Base-by-base conservation (phyloP, 2,329 filamentous ascomycete genomes). In the Pseudocercospora crystallina region DNA sequence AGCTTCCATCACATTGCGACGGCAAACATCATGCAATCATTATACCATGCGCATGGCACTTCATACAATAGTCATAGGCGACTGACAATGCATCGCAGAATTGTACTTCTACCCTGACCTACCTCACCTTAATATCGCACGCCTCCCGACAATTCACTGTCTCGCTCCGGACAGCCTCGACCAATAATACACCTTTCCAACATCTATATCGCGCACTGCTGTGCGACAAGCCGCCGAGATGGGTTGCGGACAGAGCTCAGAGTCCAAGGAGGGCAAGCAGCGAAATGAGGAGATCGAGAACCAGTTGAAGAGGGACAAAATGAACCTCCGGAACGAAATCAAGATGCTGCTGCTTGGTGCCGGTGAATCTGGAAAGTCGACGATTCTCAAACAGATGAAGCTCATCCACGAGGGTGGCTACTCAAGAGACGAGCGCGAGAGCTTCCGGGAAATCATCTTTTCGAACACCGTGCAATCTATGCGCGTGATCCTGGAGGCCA, bases 221-320 rank as follows among this genome's bases (percentile, higher is more conserved):
- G 51, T 52, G 51, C 49, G 36, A 26, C 42, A 38, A 45, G 48
- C 73, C 75, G 78, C 72, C 86, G 90, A 80, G 68, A 99, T 99
- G 94, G 94, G 94, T 85, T 99, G 94, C 76, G 92, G 92, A 77
- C 95, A 96, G 90, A 97, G 92, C 75, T 96, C 94, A 71, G 94
- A 97, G 80, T 94, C 97, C 79, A 96, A 96, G 87, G 94, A 97
- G 90, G 92, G 94, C 78, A 97, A 96, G 89, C 89, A 90, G 80
- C 87, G 94, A 66, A 97, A 99, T 73, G 94, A 99, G 82, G 92
- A 97, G 84, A 99, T 99, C 70, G 94, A 99, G 78, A 97, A 96
- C 74, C 92, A 97, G 80, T 80, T 97, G 71, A 97, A 96, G 84
- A 84, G 90, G 73, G 94, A 99, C 72, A 95, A 95, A 78, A 89